These are phyloP conservation scores for Angomonas deanei DNA, from an alignment of 208 protist species.

Conservation along the genomic window DNA sequence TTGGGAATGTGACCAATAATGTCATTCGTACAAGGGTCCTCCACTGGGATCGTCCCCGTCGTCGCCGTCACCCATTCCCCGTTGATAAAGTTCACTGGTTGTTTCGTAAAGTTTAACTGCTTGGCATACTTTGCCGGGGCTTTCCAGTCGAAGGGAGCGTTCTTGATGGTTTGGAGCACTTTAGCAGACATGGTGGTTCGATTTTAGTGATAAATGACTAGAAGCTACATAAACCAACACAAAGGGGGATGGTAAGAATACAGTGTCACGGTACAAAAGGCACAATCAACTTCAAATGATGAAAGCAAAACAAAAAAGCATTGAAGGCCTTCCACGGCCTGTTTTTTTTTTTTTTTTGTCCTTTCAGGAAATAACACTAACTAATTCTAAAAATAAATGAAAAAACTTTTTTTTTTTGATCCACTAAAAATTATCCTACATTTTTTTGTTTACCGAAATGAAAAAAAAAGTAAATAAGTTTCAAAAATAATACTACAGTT, in stretches of 20 bases:
- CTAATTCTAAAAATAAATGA: neutral
- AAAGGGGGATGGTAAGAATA: neutral
- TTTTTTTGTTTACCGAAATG: slow-evolving; percentile 5
- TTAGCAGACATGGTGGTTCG: slow-evolving; percentile 14
- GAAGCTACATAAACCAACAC: neutral
- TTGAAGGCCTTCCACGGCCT: too few species aligned
- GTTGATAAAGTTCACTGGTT: slow-evolving; percentile 59
- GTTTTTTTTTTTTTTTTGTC: too few species aligned
- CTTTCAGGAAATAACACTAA: too few species aligned
- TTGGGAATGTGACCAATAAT: slow-evolving; percentile 52
- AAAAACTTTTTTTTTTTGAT: neutral
- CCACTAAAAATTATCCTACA: too few species aligned
- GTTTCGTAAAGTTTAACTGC: slow-evolving; percentile 21
- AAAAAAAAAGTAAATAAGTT: slow-evolving; percentile 5
- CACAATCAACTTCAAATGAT: neutral
- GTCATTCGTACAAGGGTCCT: slow-evolving; percentile 73
- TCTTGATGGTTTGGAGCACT: slow-evolving; percentile 16
- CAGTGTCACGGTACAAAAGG: neutral
- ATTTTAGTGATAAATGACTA: slow-evolving; percentile 7
- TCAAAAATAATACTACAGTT: slow-evolving; percentile 5
- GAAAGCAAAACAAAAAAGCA: too few species aligned
- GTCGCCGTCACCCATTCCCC: slow-evolving; percentile 36
- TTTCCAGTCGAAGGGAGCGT: slow-evolving; percentile 39
- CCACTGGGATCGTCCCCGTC: slow-evolving; percentile 38
- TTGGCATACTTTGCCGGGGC: slow-evolving; percentile 34